Evolutionary conservation across 768 basidiomycete species (phyloP).

Genomic region (Lactarius quietus): DNA sequence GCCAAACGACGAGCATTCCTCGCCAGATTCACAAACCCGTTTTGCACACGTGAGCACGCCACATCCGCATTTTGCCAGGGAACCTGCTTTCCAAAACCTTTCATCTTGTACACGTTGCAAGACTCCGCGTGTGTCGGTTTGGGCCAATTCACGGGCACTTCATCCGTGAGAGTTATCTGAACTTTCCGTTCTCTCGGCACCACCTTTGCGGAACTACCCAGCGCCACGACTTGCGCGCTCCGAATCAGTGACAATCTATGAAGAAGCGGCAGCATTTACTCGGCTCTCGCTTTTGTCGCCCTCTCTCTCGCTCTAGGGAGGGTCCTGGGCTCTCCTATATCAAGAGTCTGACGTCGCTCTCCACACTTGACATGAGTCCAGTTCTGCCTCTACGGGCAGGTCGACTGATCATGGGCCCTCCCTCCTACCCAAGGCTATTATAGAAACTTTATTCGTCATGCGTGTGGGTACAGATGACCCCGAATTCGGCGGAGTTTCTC

Average conservation of each 20-base stretch:
- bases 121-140: conserved; percentile 25
- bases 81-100: conserved; percentile 22
- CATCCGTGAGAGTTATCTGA: conserved; percentile 18
- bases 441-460: conserved; percentile 11
- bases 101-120: conserved; percentile 25
- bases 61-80: conserved; percentile 25
- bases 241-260: conserved; percentile 26
- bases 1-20: conserved; percentile 26
- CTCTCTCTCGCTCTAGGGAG: conserved; percentile 11
- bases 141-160: conserved; percentile 21
- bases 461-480: conserved; percentile 9
- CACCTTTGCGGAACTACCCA: conserved; percentile 8
- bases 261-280: conserved; percentile 18
- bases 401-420: conserved; percentile 15
- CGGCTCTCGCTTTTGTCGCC: conserved; percentile 12
- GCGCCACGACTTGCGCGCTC: conserved; percentile 26
- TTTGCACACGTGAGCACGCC: conserved; percentile 26
- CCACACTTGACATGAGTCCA: conserved; percentile 2
- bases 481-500: conserved; percentile 14
- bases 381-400: conserved; percentile 15
- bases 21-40: conserved; percentile 25
- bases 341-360: conserved; percentile 22
- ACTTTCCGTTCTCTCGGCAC: conserved; percentile 17
- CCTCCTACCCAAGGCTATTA: conserved; percentile 12
- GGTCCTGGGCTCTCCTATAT: conserved; percentile 22